phyloP scores from a whole-genome alignment of 257 asterid genomes.

The Agastache rugosa region DNA sequence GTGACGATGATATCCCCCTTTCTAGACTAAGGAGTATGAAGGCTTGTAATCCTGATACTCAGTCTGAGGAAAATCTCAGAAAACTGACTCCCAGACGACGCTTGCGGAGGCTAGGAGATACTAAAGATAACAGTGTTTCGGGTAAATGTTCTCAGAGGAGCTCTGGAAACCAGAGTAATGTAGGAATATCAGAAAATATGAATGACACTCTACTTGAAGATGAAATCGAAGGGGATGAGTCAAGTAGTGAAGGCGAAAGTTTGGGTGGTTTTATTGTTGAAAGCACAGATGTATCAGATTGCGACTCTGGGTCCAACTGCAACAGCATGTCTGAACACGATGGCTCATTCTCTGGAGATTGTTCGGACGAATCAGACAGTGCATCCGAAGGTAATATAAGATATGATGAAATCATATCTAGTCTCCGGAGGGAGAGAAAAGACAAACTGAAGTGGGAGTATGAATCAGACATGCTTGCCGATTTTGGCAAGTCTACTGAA shows the following conservation, averaged over 20 bases:
- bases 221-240: slow-evolving; percentile 48
- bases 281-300: slow-evolving; percentile 46
- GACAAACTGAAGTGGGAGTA: slow-evolving; percentile 56
- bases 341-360: slow-evolving; percentile 32
- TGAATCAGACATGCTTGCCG: slow-evolving; percentile 77
- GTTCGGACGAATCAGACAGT: slow-evolving; percentile 38
- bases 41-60: slow-evolving; percentile 11
- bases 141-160: slow-evolving; percentile 33
- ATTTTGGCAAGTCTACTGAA: slow-evolving; percentile 55
- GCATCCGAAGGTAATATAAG: slow-evolving; percentile 42
- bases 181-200: slow-evolving; percentile 24
- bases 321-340: slow-evolving; percentile 32
- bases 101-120: slow-evolving; percentile 42
- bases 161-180: neutral
- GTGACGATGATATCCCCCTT: slow-evolving; percentile 53
- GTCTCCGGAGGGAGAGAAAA: slow-evolving; percentile 56
- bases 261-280: slow-evolving; percentile 58
- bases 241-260: slow-evolving; percentile 58
- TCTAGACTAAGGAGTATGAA: slow-evolving; percentile 38
- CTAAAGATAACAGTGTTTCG: slow-evolving; percentile 17
- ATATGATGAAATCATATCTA: slow-evolving; percentile 54
- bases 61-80: slow-evolving; percentile 28
- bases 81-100: slow-evolving; percentile 43
- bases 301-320: slow-evolving; percentile 35
- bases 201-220: slow-evolving; percentile 34